Conservation (phyloP, 2,329 filamentous ascomycete species). For the Hortaea sp. region DNA sequence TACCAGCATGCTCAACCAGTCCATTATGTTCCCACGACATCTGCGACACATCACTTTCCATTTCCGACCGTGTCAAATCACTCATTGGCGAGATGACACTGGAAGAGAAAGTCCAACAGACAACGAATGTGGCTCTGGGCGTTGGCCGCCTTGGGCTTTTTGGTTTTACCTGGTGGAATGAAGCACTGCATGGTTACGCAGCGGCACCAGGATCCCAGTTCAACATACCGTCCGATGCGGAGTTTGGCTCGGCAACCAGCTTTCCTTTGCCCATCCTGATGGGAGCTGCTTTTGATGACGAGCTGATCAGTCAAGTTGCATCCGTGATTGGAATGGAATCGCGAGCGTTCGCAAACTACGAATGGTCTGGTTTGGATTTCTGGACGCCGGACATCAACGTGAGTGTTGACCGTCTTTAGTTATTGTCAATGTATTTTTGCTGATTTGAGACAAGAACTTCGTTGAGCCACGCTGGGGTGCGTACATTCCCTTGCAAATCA, state of each 20-base stretch:
- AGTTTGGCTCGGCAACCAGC: constrained; percentile 52
- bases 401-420: no score
- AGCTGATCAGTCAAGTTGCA: constrained; percentile 48
- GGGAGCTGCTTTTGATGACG: constrained; percentile 54
- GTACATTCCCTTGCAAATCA: no score
- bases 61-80: no score
- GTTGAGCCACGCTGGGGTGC: not conserved
- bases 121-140: not conserved
- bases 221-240: constrained; percentile 30
- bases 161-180: not conserved
- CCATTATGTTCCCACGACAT: no score
- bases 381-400: constrained; percentile 56
- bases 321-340: constrained; percentile 50
- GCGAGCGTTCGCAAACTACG: constrained; percentile 54
- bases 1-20: no score
- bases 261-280: constrained; percentile 57
- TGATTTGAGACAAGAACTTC: not conserved
- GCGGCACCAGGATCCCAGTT: constrained; percentile 43
- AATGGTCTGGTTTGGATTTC: constrained; percentile 45
- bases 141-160: not conserved
- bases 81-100: no score
- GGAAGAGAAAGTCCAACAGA: no score
- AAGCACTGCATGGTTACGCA: not conserved
- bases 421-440: no score
- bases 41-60: no score